Evolutionary conservation across 768 basidiomycete species (phyloP).

Genomic region (Chalciporus chontae): DNA sequence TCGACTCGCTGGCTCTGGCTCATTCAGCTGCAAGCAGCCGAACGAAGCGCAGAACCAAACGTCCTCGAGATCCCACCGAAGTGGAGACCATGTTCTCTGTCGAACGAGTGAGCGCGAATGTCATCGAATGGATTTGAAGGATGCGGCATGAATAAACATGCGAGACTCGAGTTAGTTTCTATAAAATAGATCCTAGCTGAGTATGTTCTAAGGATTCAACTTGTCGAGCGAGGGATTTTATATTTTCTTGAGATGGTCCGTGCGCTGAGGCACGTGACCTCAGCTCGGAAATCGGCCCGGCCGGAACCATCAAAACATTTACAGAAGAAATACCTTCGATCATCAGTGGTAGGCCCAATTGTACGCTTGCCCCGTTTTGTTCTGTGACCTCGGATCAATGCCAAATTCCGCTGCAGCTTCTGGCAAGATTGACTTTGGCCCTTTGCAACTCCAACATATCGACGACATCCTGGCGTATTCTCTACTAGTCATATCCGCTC

Average conservation of each 20-base stretch:
- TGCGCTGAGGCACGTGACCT: conserved; percentile 27
- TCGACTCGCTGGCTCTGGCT: conserved; percentile 47
- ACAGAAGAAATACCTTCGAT: not conserved
- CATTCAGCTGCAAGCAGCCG: conserved; percentile 27
- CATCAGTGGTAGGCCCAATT: not conserved
- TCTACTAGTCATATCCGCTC: too few species aligned
- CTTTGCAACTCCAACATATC: too few species aligned
- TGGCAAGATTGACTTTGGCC: too few species aligned
- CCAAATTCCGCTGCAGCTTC: too few species aligned
- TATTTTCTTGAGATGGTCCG: conserved; percentile 33
- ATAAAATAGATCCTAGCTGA: conserved; percentile 80
- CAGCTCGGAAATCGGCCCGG: not conserved
- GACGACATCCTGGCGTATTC: too few species aligned
- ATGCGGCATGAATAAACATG: conserved; percentile 75
- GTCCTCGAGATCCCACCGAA: conserved; percentile 52
- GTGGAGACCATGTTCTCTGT: conserved; percentile 58
- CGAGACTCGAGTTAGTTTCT: conserved; percentile 78
- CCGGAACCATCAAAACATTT: too few species aligned
- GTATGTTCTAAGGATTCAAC: conserved; percentile 60
- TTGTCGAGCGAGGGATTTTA: conserved; percentile 27
- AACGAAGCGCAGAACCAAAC: conserved; percentile 44
- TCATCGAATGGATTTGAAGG: conserved; percentile 73
- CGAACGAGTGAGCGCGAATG: conserved; percentile 57
- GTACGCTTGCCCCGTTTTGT: too few species aligned
- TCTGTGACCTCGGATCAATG: too few species aligned